Evolutionary conservation across 352 stramenopile species (phyloP), one percentile per base, ranked within the genome.

Genomic region (Phytopythium delawarense): DNA sequence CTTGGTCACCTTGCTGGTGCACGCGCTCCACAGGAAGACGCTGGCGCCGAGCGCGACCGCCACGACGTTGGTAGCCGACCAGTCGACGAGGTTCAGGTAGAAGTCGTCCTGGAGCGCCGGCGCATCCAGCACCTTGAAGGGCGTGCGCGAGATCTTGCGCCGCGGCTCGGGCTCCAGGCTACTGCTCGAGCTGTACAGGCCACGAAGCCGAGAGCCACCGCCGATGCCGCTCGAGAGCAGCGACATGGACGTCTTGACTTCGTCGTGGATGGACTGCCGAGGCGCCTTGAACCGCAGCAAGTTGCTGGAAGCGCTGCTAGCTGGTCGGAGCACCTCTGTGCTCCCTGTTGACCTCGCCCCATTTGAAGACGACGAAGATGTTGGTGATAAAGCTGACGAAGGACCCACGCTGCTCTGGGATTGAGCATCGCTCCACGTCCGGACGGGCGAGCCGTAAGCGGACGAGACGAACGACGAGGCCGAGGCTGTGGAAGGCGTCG

Each of bases 61-160:
- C 15, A 99, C 75, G 11, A 99, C 88, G 66, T 99, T 99, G 13
- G 87, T 78, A 1, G 91, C 84, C 0, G 91, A 98, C 97, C 97
- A 99, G 71, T 99, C 96, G 11, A 99, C 94, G 0, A 99, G 78
- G 69, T 99, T 99, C 13, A 99, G 71, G 67, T 99, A 99, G 72
- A 99, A 99, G 71, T 99, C 97, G 75, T 99, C 97, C 69, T 98
- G 90, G 7, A 99, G 76, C 11, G 87, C 79, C 2, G 97, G 97
- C 20, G 97, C 97, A 77, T 99, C 96, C 30, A 99, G 74, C n/a
- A 99, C 91, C 79, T 99, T 99, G 60, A 98, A 98, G 2, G 96
- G 95, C 21, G 92, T 89, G 63, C 97, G 97, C 15, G 91, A 69
- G 71, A 99, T 98, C 54, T 87, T 86, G 65, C 84, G 75, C 8